Conservation (phyloP, 768 basidiomycete species). For the Tylopilus sp. region DNA sequence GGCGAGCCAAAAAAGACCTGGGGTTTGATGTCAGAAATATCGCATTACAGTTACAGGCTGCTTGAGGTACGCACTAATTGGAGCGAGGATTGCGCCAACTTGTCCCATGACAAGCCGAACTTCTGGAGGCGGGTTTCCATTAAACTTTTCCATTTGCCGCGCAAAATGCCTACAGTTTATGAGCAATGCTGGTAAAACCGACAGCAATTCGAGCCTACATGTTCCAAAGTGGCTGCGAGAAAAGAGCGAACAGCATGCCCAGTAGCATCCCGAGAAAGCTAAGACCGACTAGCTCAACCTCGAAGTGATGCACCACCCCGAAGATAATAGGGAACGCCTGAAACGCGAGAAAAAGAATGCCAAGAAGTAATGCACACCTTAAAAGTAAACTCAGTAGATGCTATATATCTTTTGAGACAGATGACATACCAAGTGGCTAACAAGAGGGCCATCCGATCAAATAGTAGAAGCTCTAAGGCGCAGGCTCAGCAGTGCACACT, state of each 20-base stretch:
- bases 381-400: constrained; percentile 14
- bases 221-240: constrained; percentile 46
- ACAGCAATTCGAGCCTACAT: constrained; percentile 12
- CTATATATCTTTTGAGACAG: constrained; percentile 33
- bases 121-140: constrained; percentile 60
- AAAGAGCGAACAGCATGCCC: constrained; percentile 40
- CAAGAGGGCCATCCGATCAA: constrained; percentile 74
- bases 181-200: constrained; percentile 17
- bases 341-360: constrained; percentile 46
- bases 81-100: constrained; percentile 59
- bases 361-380: constrained; percentile 40
- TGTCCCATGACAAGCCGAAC: constrained; percentile 62
- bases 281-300: constrained; percentile 45
- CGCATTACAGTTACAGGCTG: neutral
- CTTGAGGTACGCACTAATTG: constrained; percentile 41
- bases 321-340: constrained; percentile 61
- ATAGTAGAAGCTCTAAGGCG: constrained; percentile 51
- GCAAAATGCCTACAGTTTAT: constrained; percentile 33
- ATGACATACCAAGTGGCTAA: constrained; percentile 61
- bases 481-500: neutral
- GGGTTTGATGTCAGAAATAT: neutral
- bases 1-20: constrained; percentile 53
- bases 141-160: constrained; percentile 35
- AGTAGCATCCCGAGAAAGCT: constrained; percentile 51
- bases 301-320: constrained; percentile 47